Evolutionary conservation across 2,329 filamentous ascomycete species (phyloP), one percentile per base, ranked within the genome.

Genomic region (Chaetomium globosum): DNA sequence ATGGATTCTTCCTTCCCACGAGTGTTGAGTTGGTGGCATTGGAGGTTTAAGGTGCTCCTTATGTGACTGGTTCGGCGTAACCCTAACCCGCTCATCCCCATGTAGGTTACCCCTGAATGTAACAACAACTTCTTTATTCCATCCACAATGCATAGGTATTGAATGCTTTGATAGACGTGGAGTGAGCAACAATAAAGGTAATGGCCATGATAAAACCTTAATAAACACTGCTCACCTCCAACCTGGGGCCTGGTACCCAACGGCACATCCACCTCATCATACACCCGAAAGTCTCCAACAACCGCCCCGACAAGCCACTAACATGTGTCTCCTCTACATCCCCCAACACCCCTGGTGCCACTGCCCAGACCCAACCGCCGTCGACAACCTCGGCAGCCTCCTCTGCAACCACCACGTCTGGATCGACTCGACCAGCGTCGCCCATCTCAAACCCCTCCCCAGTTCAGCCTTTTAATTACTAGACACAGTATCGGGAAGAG

Each of bases 341-440:
- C 62, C 62, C 1, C 56, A 55, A 4, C 62, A 64, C 51, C 23
- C 56, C 49, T 64, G 56, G 62, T 64, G 62, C 51, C 36, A 49
- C 16, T 64, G 62, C 56, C 2, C 48, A 8, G 59, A 64, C 49
- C 62, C 61, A 4, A n/a, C 23, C 9, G 43, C 31, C 3, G 26
- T 52, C 23, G 56, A 52, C 55, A 13, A 5, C 21, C 1, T 23
- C 31, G 61, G 54, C 13, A 33, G 48, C 26, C 46, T 16, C 0
- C n/a, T 16, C 36, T 63, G 61, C 61, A 21, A 31, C 4, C 61
- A 63, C 61, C 61, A 63, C 46, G 28, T 63, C 49, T 33, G 23
- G 46, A n/a, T 61, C 48, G 39, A 43, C 39, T 43, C 48, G 21
- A 9, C 48, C 48, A 43, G 39, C 39, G 16, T 43, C 19, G 31